phyloP scores from a whole-genome alignment of 768 basidiomycete genomes.

The Mrakia frigida region DNA sequence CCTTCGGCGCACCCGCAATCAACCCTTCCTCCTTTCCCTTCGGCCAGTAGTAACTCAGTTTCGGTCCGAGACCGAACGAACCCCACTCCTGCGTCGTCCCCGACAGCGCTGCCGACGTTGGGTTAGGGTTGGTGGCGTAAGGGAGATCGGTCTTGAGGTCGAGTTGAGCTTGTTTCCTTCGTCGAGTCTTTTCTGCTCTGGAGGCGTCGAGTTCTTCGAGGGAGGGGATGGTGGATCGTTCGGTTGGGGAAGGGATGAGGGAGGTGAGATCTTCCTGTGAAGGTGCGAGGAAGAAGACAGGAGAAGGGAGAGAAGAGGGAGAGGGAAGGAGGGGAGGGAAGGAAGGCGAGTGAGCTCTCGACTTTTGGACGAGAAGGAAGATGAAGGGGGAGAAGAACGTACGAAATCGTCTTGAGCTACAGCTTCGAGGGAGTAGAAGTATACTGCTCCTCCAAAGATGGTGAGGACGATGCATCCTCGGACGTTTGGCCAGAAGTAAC shows the following conservation, averaged over 20 bases:
- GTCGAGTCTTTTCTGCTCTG: background rate
- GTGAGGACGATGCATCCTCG: constrained; percentile 3
- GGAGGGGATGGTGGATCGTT: constrained; percentile 10
- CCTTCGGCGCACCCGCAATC: constrained; percentile 12
- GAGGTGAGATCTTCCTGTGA: constrained; percentile 26
- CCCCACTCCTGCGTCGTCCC: constrained; percentile 6
- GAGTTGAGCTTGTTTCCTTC: background rate
- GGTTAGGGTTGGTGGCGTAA: background rate
- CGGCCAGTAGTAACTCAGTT: constrained; percentile 30
- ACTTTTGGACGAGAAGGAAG: background rate
- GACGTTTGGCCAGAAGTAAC: constrained; percentile 31
- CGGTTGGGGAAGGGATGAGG: constrained; percentile 24
- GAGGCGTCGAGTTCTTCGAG: constrained; percentile 26
- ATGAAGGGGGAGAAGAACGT: background rate
- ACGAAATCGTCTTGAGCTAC: constrained; percentile 32
- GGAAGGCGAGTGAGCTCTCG: background rate
- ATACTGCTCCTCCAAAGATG: background rate
- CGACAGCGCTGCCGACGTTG: background rate
- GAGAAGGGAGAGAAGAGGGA: background rate
- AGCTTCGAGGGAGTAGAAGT: constrained; percentile 29
- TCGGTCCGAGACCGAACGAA: constrained; percentile 21
- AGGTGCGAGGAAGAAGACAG: background rate
- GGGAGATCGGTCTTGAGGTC: background rate
- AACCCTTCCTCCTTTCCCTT: constrained; percentile 5
- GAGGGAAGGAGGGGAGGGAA: background rate